A percentile compares a stretch with the other conserved stretches of the same genome.
Conservation (phyloP, 768 basidiomycete genomes). For the Trametes punicea region DNA sequence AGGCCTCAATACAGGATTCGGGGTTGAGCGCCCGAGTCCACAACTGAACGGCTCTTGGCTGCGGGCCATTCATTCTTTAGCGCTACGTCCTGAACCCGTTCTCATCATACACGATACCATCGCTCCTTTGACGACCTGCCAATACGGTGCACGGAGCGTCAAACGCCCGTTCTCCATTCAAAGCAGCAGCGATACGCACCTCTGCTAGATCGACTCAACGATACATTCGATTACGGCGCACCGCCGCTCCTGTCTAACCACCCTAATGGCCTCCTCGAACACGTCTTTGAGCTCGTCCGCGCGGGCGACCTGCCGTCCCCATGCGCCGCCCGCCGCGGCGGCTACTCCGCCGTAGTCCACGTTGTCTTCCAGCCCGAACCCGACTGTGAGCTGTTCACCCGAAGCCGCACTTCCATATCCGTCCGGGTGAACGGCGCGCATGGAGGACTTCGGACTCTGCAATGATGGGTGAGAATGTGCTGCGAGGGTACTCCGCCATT, state of each 20-base stretch:
- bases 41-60: too few species aligned
- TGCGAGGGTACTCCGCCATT: neutral
- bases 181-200: neutral
- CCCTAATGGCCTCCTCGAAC: conserved; percentile 47
- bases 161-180: too few species aligned
- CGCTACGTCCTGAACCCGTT: too few species aligned
- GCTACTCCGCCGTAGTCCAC: conserved; percentile 64
- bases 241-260: conserved; percentile 54
- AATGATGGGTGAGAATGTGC: neutral
- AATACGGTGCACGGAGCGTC: too few species aligned
- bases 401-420: conserved; percentile 45
- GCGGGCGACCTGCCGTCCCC: conserved; percentile 45
- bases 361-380: conserved; percentile 56
- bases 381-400: conserved; percentile 53
- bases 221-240: conserved; percentile 67
- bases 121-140: too few species aligned
- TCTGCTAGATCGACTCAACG: conserved; percentile 20
- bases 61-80: too few species aligned
- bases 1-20: too few species aligned
- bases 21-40: too few species aligned
- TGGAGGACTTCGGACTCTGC: conserved; percentile 58
- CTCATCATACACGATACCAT: too few species aligned
- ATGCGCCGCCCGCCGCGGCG: conserved; percentile 63
- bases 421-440: conserved; percentile 59
- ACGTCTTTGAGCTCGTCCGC: conserved; percentile 31